Evolutionary conservation across 495 filamentous ascomycete species (phyloP).

Genomic region (Talaromyces adpressus): DNA sequence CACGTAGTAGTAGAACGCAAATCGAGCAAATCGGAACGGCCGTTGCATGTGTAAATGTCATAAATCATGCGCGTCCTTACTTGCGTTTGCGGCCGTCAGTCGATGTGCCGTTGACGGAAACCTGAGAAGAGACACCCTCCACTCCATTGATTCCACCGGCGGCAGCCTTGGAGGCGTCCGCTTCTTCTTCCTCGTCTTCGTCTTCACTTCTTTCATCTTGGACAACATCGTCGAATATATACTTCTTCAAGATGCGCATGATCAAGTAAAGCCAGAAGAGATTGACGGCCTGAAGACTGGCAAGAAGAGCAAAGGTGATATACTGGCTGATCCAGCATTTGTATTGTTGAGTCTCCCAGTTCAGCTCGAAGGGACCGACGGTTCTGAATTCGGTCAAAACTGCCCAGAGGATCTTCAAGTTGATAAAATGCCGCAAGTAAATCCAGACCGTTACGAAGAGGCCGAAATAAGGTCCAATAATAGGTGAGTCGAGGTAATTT

Average conservation of each 20-base stretch:
- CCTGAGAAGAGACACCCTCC: not conserved
- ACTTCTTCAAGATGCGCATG: slow-evolving; percentile 59
- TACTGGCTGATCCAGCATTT: slow-evolving; percentile 71
- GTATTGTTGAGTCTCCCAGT: slow-evolving; percentile 80
- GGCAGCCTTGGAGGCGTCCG: not conserved
- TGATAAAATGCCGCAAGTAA: slow-evolving; percentile 88
- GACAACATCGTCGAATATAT: slow-evolving; percentile 40
- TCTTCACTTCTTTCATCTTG: slow-evolving; percentile 57
- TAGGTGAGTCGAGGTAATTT: slow-evolving; percentile 78
- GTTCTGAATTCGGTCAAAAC: slow-evolving; percentile 83
- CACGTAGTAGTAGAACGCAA: not conserved
- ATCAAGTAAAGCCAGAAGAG: slow-evolving; percentile 86
- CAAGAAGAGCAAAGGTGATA: slow-evolving; percentile 65
- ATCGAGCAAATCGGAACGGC: not conserved
- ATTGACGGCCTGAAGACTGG: slow-evolving; percentile 72
- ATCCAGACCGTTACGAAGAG: slow-evolving; percentile 81
- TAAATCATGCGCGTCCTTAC: not conserved
- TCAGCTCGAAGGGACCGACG: slow-evolving; percentile 78
- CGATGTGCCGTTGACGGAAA: not conserved
- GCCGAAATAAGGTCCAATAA: slow-evolving; percentile 77
- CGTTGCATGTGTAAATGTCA: not conserved
- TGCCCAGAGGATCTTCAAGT: slow-evolving; percentile 78
- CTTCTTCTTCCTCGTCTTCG: slow-evolving; percentile 41
- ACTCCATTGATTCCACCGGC: not conserved
- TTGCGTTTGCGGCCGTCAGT: not conserved